Percentiles rank a stretch among this genome's conserved stretches.
Conservation (phyloP, 2,329 filamentous ascomycete species). For the Neonectria faginata region DNA sequence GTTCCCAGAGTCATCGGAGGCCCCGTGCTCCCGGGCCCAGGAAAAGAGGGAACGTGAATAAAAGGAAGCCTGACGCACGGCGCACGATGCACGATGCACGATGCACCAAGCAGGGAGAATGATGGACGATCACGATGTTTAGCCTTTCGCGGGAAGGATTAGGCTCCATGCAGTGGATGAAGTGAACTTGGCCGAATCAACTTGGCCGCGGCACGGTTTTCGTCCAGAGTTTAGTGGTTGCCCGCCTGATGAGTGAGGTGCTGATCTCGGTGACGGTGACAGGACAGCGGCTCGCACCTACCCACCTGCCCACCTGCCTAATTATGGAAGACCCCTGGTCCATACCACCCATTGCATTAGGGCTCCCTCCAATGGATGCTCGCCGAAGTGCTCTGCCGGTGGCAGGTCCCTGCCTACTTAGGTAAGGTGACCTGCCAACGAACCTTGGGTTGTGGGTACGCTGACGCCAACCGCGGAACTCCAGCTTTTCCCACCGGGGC, state of each 20-base stretch:
- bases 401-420: neutral
- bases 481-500: neutral
- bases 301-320: neutral
- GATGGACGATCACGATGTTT: slow-evolving; percentile 1
- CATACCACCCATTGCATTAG: neutral
- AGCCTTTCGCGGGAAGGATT: slow-evolving; percentile 5
- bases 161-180: neutral
- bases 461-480: neutral
- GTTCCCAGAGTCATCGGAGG: slow-evolving; percentile 9
- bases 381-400: neutral
- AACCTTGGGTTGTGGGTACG: neutral
- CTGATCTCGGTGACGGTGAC: neutral
- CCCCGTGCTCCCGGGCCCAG: slow-evolving; percentile 16
- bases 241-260: neutral
- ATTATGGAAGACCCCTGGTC: slow-evolving; percentile 1
- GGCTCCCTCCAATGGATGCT: slow-evolving; percentile 3
- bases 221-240: neutral
- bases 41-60: neutral
- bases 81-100: neutral
- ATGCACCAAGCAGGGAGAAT: slow-evolving; percentile 5
- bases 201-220: slow-evolving; percentile 2
- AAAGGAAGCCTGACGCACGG: no score
- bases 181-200: neutral
- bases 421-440: neutral
- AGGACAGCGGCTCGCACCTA: neutral